Evolutionary conservation across 805 yeast genomes (phyloP).

Genomic region (Kluyveromyces wickerhamii): DNA sequence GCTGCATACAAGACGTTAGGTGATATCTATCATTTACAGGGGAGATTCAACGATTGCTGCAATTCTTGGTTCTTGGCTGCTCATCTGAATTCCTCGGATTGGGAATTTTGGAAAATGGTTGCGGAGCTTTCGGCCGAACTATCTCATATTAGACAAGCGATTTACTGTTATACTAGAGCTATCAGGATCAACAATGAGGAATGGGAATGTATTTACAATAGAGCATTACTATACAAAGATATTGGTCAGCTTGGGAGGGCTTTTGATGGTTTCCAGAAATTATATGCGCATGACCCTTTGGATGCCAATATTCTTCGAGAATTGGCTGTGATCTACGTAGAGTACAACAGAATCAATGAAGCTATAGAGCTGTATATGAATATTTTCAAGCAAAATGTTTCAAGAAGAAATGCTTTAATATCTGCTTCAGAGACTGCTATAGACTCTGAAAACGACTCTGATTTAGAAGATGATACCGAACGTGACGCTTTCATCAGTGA

Average conservation of each 20-base stretch:
- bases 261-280: constrained; percentile 57
- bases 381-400: constrained; percentile 52
- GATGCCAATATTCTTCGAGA: constrained; percentile 56
- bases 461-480: constrained; percentile 13
- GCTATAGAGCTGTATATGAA: constrained; percentile 66
- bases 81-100: constrained; percentile 65
- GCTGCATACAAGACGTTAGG: constrained; percentile 86
- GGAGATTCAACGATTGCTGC: constrained; percentile 63
- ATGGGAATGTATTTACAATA: constrained; percentile 48
- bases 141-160: constrained; percentile 67
- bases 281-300: constrained; percentile 48
- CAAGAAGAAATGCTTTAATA: constrained; percentile 30
- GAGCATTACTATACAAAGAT: constrained; percentile 62
- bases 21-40: constrained; percentile 66
- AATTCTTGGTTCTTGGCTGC: constrained; percentile 80
- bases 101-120: constrained; percentile 68
- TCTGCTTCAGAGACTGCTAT: constrained; percentile 26
- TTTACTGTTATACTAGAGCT: constrained; percentile 68
- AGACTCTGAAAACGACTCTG: constrained; percentile 27
- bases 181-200: constrained; percentile 43
- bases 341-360: constrained; percentile 53
- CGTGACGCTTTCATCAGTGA: constrained; percentile 13
- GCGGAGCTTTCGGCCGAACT: constrained; percentile 59
- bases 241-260: constrained; percentile 64
- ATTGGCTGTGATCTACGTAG: constrained; percentile 43